These are phyloP conservation scores for Cardamine chenopodiifolia DNA, from an alignment of 345 rosid species.

Conservation along the genomic window DNA sequence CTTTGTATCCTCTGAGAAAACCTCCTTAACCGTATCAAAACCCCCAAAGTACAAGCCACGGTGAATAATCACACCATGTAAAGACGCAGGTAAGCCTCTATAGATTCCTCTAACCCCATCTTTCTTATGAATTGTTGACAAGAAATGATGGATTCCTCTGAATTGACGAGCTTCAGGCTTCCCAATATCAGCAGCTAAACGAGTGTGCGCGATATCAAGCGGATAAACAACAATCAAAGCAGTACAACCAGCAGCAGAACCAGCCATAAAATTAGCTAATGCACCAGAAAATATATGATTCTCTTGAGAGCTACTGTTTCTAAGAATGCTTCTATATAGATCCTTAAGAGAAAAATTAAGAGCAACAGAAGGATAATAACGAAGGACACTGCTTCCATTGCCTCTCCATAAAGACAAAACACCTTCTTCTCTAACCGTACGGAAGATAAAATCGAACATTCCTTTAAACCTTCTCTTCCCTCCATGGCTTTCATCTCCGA, in stretches of 20 bases:
- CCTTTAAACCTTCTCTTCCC: constrained; percentile 79
- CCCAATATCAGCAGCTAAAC: constrained; percentile 89
- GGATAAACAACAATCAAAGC: constrained; percentile 82
- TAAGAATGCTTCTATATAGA: constrained; percentile 69
- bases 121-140: constrained; percentile 64
- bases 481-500: constrained; percentile 39
- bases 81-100: constrained; percentile 88
- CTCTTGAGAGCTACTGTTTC: constrained; percentile 55
- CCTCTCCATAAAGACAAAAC: constrained; percentile 92
- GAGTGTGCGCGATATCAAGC: constrained; percentile 90
- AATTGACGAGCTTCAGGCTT: constrained; percentile 81
- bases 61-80: constrained; percentile 86
- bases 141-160: constrained; percentile 79
- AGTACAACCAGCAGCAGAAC: constrained; percentile 91
- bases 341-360: constrained; percentile 98
- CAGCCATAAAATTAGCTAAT: constrained; percentile 84
- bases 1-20: constrained; percentile 56
- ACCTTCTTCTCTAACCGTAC: constrained; percentile 87
- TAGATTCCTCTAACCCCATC: constrained; percentile 86
- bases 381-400: constrained; percentile 89
- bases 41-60: constrained; percentile 92
- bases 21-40: constrained; percentile 85
- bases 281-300: constrained; percentile 62
- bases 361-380: constrained; percentile 95
- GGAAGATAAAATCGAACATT: constrained; percentile 83